Percentiles rank a stretch among this genome's conserved stretches.
Evolutionary conservation across 2,329 filamentous ascomycete genomes (phyloP).

Genomic region (Colletotrichum destructivum): DNA sequence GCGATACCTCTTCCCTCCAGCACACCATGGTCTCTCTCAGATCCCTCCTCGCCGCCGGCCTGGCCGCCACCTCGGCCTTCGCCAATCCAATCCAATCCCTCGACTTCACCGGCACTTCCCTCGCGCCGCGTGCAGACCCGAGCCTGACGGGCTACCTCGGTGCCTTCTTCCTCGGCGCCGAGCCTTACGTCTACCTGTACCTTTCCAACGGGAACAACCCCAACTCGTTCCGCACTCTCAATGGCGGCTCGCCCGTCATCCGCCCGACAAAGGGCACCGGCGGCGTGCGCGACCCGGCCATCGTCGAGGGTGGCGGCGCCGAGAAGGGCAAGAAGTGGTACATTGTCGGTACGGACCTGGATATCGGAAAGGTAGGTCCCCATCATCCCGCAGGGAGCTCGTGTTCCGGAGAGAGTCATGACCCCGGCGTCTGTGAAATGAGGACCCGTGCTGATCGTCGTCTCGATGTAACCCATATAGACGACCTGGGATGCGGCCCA

Average conservation of each 20-base stretch:
- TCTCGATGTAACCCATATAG: constrained; percentile 45
- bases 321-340: constrained; percentile 68
- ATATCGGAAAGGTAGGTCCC: constrained; percentile 60
- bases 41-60: constrained; percentile 21
- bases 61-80: constrained; percentile 23
- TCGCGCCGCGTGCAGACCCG: constrained; percentile 53
- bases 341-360: constrained; percentile 68
- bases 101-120: constrained; percentile 46
- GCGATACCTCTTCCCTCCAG: not conserved
- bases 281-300: constrained; percentile 67
- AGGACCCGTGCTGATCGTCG: constrained; percentile 25
- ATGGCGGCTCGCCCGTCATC: constrained; percentile 63
- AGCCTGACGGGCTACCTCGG: constrained; percentile 66
- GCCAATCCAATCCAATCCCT: constrained; percentile 41
- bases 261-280: constrained; percentile 65
- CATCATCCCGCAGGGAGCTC: not conserved
- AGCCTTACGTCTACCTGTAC: constrained; percentile 69
- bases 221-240: constrained; percentile 63
- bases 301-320: constrained; percentile 62
- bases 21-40: constrained; percentile 19
- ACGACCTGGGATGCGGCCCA: constrained; percentile 68
- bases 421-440: not conserved
- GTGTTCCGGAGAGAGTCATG: not conserved
- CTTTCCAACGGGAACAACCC: constrained; percentile 67
- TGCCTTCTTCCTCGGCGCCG: constrained; percentile 68